Evolutionary conservation across 257 asterid genomes (phyloP).

Genomic region (Capsicum baccatum): DNA sequence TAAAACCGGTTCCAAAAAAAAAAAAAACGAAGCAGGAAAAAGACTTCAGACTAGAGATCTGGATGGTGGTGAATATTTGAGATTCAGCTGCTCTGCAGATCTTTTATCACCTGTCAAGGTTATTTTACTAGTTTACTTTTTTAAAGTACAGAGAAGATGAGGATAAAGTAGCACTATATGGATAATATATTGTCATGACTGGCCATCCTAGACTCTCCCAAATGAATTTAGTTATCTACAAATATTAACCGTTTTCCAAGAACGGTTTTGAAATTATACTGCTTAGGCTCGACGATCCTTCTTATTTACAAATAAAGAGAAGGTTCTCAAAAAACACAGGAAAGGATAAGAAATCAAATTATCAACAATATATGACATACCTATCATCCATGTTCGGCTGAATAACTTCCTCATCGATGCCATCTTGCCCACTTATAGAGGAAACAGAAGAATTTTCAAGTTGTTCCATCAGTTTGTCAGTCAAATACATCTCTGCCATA

Average conservation of each 20-base stretch:
- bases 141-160: not conserved
- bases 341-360: constrained; percentile 4
- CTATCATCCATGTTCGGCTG: constrained; percentile 60
- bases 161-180: not conserved
- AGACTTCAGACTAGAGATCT: constrained; percentile 4
- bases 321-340: not conserved
- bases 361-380: constrained; percentile 39
- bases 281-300: constrained; percentile 7
- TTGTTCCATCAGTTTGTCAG: constrained; percentile 78
- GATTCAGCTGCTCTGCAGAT: not conserved
- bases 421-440: constrained; percentile 64
- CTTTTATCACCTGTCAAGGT: constrained; percentile 5
- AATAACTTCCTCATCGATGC: constrained; percentile 53
- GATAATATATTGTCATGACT: not conserved
- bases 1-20: not conserved
- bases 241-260: not conserved
- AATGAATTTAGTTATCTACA: not conserved
- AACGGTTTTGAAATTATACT: not conserved
- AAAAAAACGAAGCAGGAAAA: constrained; percentile 1
- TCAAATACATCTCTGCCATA: constrained; percentile 98
- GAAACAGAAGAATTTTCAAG: constrained; percentile 69
- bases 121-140: not conserved
- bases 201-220: not conserved
- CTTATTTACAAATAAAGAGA: not conserved
- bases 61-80: not conserved